Evolutionary conservation across 106 monocot genomes (phyloP).

Genomic region (Acorus calamus): DNA sequence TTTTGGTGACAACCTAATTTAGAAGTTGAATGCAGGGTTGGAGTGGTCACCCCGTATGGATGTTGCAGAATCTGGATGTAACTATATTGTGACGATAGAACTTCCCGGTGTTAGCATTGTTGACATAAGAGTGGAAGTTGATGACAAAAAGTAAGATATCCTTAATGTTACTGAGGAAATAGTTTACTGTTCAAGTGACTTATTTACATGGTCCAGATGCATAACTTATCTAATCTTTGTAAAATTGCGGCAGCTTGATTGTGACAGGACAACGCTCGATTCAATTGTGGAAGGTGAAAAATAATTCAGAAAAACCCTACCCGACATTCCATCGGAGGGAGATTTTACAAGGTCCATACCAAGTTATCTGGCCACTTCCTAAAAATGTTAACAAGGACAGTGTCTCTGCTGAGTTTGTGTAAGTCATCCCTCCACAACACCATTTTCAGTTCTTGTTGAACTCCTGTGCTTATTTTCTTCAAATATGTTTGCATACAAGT

Average conservation of each 20-base stretch:
- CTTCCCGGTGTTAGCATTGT: conserved; percentile 41
- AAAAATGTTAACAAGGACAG: conserved; percentile 37
- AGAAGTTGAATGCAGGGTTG: conserved; percentile 21
- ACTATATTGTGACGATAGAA: conserved; percentile 40
- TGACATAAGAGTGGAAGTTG: conserved; percentile 45
- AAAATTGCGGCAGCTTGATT: conserved; percentile 26
- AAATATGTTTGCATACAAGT: too few relatives aligned
- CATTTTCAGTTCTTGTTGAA: neutral
- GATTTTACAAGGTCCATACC: conserved; percentile 49
- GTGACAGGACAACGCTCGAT: conserved; percentile 29
- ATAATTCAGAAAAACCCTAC: conserved; percentile 1
- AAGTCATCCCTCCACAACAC: conserved; percentile 8
- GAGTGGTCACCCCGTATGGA: conserved; percentile 57
- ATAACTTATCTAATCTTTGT: neutral
- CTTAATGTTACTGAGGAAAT: neutral
- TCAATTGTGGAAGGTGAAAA: conserved; percentile 1
- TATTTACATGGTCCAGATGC: neutral
- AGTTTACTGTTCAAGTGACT: too few relatives aligned
- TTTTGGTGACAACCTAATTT: neutral
- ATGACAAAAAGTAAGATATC: conserved; percentile 36
- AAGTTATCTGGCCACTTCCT: conserved; percentile 48
- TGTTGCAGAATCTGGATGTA: conserved; percentile 28
- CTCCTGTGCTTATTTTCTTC: neutral
- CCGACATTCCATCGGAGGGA: conserved; percentile 25
- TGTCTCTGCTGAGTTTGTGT: conserved; percentile 48